These are phyloP conservation scores for Proliferodiscus dingleyae DNA, from an alignment of 2,329 filamentous ascomycete species.

Conservation along the genomic window DNA sequence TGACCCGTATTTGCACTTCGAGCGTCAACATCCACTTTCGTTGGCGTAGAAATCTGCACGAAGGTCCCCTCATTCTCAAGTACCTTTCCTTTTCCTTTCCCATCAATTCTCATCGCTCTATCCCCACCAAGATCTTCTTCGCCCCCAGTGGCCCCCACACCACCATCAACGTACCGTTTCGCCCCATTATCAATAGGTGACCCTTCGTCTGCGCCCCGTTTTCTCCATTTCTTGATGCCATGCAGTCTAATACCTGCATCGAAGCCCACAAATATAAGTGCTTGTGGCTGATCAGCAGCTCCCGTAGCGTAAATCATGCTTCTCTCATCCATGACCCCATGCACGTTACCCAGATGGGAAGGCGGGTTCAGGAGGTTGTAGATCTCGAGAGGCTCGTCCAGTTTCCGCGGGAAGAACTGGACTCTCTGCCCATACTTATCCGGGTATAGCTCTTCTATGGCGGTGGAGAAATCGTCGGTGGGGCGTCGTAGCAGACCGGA, in stretches of 20 bases:
- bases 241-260: conserved; percentile 36
- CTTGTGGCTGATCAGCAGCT: conserved; percentile 21
- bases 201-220: conserved; percentile 24
- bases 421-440: conserved; percentile 18
- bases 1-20: background rate
- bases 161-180: conserved; percentile 5
- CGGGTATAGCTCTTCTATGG: conserved; percentile 25
- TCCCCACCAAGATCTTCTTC: conserved; percentile 11
- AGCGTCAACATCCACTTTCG: background rate
- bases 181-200: conserved; percentile 26
- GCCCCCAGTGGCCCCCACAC: background rate
- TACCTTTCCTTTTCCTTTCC: conserved; percentile 25
- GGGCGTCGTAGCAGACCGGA: conserved; percentile 14
- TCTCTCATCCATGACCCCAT: conserved; percentile 43
- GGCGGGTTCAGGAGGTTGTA: conserved; percentile 38
- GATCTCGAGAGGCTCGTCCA: conserved; percentile 25
- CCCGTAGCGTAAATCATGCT: conserved; percentile 43
- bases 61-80: background rate
- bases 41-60: background rate
- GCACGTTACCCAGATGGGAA: conserved; percentile 32
- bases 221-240: conserved; percentile 26
- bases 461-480: conserved; percentile 12
- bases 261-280: conserved; percentile 40
- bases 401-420: conserved; percentile 33
- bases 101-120: conserved; percentile 20